Evolutionary conservation across 202 grass and related monocot species (phyloP), one percentile per base, ranked within the genome.

Genomic region (Bolboschoenoplectus hybrid): DNA sequence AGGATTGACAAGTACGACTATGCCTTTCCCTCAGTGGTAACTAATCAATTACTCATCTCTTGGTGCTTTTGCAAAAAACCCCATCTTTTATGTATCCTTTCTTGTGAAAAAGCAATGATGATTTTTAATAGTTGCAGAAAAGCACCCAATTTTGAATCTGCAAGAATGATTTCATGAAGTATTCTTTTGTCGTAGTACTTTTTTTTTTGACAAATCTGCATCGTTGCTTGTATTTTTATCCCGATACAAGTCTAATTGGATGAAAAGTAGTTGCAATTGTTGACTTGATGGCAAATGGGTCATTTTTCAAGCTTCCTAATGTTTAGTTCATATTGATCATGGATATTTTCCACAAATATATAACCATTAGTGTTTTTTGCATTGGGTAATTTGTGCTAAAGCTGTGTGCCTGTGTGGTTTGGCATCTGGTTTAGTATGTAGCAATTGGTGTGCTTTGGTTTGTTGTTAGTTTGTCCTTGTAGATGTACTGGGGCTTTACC

Each of bases 1-100:
- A 93, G 95, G 87, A 90, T 97, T 84, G 89, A 97, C 84, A 78
- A 88, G 44, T 97, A 88, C 44, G 26, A 82, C 87, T 94, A 91
- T 80, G 75, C 92, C 55, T 70, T 85, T 11, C 43, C 91, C 87
- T 70, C 87, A 55, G 56, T 88, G 89, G 92, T 94, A 94, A 94
- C 9, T 87, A 62, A 40, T 85, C 43, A 79, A 88, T 80, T 66
- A 50, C 53, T 81, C 12, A 66, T 82, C 66, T 66, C 14, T 19
- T 11, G 3, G 34, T 39, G 34, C 16, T 80, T 60, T 40, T 56
- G 74, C 51, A 38, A 57, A 56, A 58, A 40, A 7, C 32, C n/a
- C 4, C 14, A 60, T 5, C 32, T 26, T 5, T 74, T 50, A 56
- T 41, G 56, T 78, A 40, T 80, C 53, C 53, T 11, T 60, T 41